Percentiles rank a stretch among this genome's conserved stretches.
phyloP scores from a whole-genome alignment of 805 yeast species.

The Clavispora phyllophila region DNA sequence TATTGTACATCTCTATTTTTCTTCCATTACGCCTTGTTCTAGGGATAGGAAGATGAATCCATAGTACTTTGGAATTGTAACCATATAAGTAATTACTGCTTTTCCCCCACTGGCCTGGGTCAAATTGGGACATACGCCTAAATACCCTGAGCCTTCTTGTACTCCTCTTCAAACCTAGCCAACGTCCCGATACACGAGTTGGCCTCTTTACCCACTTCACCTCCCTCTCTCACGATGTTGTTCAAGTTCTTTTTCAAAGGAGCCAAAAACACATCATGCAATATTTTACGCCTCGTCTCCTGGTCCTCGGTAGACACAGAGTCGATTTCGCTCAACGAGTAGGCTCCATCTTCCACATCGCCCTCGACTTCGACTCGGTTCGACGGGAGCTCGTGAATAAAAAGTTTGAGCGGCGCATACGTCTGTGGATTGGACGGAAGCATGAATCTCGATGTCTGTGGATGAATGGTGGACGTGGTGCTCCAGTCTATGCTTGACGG shows the following conservation, averaged over 20 bases:
- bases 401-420: slow-evolving; percentile 57
- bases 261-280: slow-evolving; percentile 47
- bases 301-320: slow-evolving; percentile 56
- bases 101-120: too few species aligned
- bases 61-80: too few species aligned
- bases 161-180: slow-evolving; percentile 6
- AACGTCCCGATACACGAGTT: slow-evolving; percentile 19
- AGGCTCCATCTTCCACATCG: slow-evolving; percentile 20
- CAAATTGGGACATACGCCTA: too few species aligned
- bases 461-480: slow-evolving; percentile 30
- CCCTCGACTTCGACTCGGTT: slow-evolving; percentile 11
- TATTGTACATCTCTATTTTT: too few species aligned
- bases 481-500: slow-evolving; percentile 13
- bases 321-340: slow-evolving; percentile 35
- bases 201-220: slow-evolving; percentile 57
- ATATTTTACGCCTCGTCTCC: slow-evolving; percentile 47
- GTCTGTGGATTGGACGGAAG: slow-evolving; percentile 55
- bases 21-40: too few species aligned
- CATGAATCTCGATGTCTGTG: slow-evolving; percentile 47
- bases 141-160: neutral
- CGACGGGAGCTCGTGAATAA: slow-evolving; percentile 34
- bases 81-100: too few species aligned
- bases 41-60: too few species aligned
- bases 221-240: slow-evolving; percentile 60
- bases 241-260: slow-evolving; percentile 49